Conservation (phyloP, 176 grass and related monocot species). For the Oryza longistaminata region DNA sequence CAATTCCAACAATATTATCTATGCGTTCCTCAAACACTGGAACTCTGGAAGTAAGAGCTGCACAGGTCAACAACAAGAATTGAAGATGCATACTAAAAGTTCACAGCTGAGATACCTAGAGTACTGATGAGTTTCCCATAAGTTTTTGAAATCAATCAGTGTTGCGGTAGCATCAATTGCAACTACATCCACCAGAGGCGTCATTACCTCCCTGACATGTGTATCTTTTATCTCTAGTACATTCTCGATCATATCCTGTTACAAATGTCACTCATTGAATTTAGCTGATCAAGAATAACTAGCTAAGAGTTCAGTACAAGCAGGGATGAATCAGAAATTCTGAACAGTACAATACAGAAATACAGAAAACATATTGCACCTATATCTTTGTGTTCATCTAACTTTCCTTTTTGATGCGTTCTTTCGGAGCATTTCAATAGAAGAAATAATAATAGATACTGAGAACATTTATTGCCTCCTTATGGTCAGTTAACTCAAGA, state of each 20-base stretch:
- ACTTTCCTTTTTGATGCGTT: not conserved
- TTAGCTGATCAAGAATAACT: slow-evolving; percentile 18
- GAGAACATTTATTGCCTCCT: slow-evolving; percentile 9
- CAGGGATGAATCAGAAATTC: slow-evolving; percentile 22
- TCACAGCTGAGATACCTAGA: slow-evolving; percentile 64
- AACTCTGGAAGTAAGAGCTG: slow-evolving; percentile 69
- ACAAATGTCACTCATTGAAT: slow-evolving; percentile 22
- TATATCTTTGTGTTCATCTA: not conserved
- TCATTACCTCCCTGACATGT: slow-evolving; percentile 97
- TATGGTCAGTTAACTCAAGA: not conserved
- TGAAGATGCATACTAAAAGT: slow-evolving; percentile 27
- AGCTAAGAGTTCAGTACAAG: not conserved
- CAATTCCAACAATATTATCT: slow-evolving; percentile 99
- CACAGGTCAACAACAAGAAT: slow-evolving; percentile 26
- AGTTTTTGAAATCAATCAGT: slow-evolving; percentile 84
- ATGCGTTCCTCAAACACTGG: slow-evolving; percentile 98
- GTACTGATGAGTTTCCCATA: slow-evolving; percentile 96
- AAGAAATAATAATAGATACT: not conserved
- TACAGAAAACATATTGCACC: not conserved
- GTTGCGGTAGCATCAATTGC: slow-evolving; percentile 78
- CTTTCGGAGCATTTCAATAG: not conserved
- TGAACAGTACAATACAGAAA: not conserved
- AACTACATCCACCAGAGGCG: slow-evolving; percentile 91
- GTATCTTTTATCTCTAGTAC: slow-evolving; percentile 99
- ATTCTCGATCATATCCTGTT: slow-evolving; percentile 99